A percentile compares a stretch with the other conserved stretches of the same genome.
phyloP scores from a whole-genome alignment of 2,329 filamentous ascomycete genomes.

The Trichoderma arundinaceum region DNA sequence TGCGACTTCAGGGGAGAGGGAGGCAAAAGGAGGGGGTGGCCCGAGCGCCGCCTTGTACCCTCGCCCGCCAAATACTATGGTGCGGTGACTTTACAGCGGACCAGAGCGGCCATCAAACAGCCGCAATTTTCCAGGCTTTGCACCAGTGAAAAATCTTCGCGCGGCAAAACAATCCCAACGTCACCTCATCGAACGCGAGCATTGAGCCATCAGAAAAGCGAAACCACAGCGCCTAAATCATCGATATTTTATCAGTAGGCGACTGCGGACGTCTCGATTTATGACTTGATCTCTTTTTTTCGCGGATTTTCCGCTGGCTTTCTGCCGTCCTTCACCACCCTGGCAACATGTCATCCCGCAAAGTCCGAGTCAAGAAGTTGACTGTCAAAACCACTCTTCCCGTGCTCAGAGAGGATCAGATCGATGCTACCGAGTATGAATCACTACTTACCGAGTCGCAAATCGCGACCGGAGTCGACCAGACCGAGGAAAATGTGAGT shows the following conservation, averaged over 20 bases:
- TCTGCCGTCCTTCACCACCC: constrained; percentile 47
- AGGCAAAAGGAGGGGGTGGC: constrained; percentile 44
- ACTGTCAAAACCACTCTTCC: constrained; percentile 87
- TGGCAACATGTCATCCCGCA: constrained; percentile 66
- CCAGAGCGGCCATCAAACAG: constrained; percentile 39
- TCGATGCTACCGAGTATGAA: constrained; percentile 86
- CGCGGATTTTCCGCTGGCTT: constrained; percentile 62
- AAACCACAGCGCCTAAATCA: constrained; percentile 58
- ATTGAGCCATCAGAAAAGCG: constrained; percentile 60
- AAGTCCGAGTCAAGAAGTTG: constrained; percentile 87
- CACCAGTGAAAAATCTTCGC: constrained; percentile 60
- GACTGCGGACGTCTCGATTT: constrained; percentile 62
- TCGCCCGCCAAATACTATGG: constrained; percentile 31
- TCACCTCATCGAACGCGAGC: constrained; percentile 58
- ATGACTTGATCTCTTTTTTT: constrained; percentile 69
- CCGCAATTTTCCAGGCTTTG: constrained; percentile 39
- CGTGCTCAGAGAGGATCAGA: constrained; percentile 87
- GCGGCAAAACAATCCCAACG: constrained; percentile 62
- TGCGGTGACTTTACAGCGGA: constrained; percentile 39
- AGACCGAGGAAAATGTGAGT: constrained; percentile 96
- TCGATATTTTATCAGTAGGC: constrained; percentile 56
- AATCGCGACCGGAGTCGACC: constrained; percentile 97
- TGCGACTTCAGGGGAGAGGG: constrained; percentile 33
- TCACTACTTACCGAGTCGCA: constrained; percentile 79
- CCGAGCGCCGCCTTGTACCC: constrained; percentile 42